Evolutionary conservation across 768 basidiomycete species (phyloP).

Genomic region (Dioszegia hungarica): DNA sequence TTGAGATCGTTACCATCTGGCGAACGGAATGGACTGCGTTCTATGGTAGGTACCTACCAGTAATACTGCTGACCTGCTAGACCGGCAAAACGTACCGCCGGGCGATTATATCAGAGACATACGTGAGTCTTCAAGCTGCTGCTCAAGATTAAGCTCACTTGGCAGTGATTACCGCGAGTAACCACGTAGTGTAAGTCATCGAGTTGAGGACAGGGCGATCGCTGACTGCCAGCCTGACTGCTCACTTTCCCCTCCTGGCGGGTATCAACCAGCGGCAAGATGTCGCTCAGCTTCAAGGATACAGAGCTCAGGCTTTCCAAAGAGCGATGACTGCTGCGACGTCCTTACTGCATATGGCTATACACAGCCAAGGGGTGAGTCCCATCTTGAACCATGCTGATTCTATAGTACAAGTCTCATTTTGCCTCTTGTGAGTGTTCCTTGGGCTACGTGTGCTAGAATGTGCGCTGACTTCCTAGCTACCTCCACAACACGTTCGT

Average conservation of each 20-base stretch:
- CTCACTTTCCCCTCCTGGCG: conserved; percentile 22
- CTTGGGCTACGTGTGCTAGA: too few species aligned
- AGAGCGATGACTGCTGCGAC: conserved; percentile 24
- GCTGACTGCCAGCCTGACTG: conserved; percentile 18
- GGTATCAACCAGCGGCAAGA: not conserved
- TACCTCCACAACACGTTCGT: not conserved
- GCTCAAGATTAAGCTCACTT: not conserved
- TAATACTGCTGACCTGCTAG: not conserved
- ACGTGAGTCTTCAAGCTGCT: not conserved
- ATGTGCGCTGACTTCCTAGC: too few species aligned
- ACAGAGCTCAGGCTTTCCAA: not conserved
- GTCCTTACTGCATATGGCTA: conserved; percentile 19
- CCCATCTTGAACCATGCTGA: too few species aligned
- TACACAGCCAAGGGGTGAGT: conserved; percentile 14
- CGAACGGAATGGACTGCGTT: conserved; percentile 29
- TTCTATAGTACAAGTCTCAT: too few species aligned
- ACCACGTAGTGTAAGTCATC: conserved; percentile 1
- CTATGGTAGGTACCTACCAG: conserved; percentile 8
- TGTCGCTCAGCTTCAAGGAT: not conserved
- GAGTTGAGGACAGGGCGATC: not conserved
- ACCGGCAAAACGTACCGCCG: not conserved
- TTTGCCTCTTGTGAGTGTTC: too few species aligned
- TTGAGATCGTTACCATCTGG: conserved; percentile 14
- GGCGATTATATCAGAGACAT: not conserved
- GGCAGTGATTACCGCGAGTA: not conserved